phyloP scores from a whole-genome alignment of 2,329 filamentous ascomycete species.

The Exophiala viscosa region DNA sequence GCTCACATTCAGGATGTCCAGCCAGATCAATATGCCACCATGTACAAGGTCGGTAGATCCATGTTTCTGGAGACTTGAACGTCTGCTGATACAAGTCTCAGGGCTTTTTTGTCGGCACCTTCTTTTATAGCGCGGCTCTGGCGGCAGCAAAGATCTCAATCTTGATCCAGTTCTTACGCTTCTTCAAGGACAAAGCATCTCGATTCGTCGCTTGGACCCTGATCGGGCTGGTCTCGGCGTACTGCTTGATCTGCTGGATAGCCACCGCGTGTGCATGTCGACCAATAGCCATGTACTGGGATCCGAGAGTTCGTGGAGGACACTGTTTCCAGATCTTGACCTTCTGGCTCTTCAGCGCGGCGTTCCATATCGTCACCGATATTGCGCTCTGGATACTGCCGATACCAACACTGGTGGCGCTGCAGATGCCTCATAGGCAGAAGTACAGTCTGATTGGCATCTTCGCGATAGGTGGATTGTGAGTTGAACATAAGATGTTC shows the following conservation, averaged over 20 bases:
- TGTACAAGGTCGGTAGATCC: neutral
- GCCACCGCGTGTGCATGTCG: neutral
- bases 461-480: slow-evolving; percentile 42
- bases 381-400: slow-evolving; percentile 44
- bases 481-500: slow-evolving; percentile 13
- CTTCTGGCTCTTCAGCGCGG: slow-evolving; percentile 45
- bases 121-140: slow-evolving; percentile 38
- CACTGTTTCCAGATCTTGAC: slow-evolving; percentile 38
- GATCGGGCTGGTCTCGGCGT: slow-evolving; percentile 30
- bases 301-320: slow-evolving; percentile 17
- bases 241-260: neutral
- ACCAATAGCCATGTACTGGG: neutral
- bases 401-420: slow-evolving; percentile 39
- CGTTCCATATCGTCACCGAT: slow-evolving; percentile 45
- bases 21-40: neutral
- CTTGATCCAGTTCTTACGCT: slow-evolving; percentile 47
- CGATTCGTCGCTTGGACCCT: slow-evolving; percentile 38
- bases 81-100: neutral
- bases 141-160: slow-evolving; percentile 47
- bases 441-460: slow-evolving; percentile 41
- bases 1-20: neutral
- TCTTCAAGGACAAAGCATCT: slow-evolving; percentile 39
- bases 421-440: slow-evolving; percentile 43
- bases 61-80: neutral
- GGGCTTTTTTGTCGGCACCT: slow-evolving; percentile 22